Evolutionary conservation across 345 rosid species (phyloP), one percentile per base, ranked within the genome.

Genomic region (Eucalyptus rudis): DNA sequence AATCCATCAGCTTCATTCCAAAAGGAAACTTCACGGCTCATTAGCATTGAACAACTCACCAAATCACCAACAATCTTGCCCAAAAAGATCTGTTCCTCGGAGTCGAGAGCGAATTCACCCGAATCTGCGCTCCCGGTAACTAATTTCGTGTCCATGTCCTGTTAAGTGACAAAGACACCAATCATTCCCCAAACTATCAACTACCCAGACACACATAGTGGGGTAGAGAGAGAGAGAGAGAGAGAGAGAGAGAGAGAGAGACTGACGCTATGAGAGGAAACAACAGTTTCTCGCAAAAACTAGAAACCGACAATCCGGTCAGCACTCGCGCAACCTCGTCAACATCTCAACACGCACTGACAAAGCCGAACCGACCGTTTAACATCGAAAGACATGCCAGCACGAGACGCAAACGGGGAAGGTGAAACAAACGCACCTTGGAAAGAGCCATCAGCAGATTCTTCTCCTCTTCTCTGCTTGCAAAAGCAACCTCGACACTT

Each of bases 401-500:
- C 22, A 12, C 29, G 29, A 56, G 40, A 44, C 29, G 20, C 50
- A 20, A n/a, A n/a, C 86, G 51, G 40, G 44, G 36, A 62, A 64
- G 49, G 80, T 62, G 20, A 58, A 79, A 79, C 64, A 44, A 51
- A 51, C 49, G 62, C 86, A 94, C 98, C 95, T 92, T 92, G 84
- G 97, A 95, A 25, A 96, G 95, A 87, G 96, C 89, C 62, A 93
- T 68, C 80, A 96, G 91, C 86, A 96, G 89, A 27, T 89, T 87
- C 88, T 92, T 93, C 93, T 96, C 96, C 51, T 80, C 71, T 66
- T 91, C 93, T 92, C 88, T 89, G 86, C 90, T 86, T 86, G 88
- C 59, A 22, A 89, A 88, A 88, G 64, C 84, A 50, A 62, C 40
- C 88, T 88, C 95, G 95, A 92, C 89, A 89, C 86, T 52, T 29